Evolutionary conservation across 768 basidiomycete genomes (phyloP), one percentile per base, ranked within the genome.

Genomic region (Lactarius evosmus): DNA sequence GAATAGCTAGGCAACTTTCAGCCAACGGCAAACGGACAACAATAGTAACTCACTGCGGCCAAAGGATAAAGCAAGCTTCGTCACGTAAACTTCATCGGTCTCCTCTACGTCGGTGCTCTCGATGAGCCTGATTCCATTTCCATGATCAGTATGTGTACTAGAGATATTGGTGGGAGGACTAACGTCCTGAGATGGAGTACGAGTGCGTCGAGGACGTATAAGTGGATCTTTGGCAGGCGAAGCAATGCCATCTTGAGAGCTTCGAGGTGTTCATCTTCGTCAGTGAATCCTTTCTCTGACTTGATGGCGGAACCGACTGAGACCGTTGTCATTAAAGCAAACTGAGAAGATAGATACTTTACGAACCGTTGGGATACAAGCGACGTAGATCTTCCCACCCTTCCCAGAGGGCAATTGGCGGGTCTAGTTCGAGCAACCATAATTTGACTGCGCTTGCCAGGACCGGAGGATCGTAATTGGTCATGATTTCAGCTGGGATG

Each of bases 341-440:
- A 9, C 19, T 27, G 30, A 34, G 7, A n/a, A 46, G 27, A 12
- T 34, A 51, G 46, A 36, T 30, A 41, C 2, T 29, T 7, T 27
- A 69, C 79, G 33, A 55, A 80, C 81, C 83, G 38, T 78, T 81
- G 6, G 93, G 93, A 70, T 97, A 98, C n/a, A 97, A 67, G 66
- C 85, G 87, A 60, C 91, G 83, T 65, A 95, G 80, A 33, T 97
- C 95, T 49, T 95, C 93, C 91, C 95, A 98, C 51, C 89, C 85
- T 70, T 95, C 93, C 80, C 88, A 96, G 53, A 90, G 77, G 19
- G 85, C 82, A 12, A 97, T 74, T 30, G 96, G 94, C 8, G 93
- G 91, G 71, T 93, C 86, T 30, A 98, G 82, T 74, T 98, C 95
- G n/a, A 97, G 79, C 27, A 87, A 72, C 91, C 93, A 98, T 16